These are phyloP conservation scores for Panus rudis DNA, from an alignment of 768 basidiomycete genomes.

Conservation along the genomic window DNA sequence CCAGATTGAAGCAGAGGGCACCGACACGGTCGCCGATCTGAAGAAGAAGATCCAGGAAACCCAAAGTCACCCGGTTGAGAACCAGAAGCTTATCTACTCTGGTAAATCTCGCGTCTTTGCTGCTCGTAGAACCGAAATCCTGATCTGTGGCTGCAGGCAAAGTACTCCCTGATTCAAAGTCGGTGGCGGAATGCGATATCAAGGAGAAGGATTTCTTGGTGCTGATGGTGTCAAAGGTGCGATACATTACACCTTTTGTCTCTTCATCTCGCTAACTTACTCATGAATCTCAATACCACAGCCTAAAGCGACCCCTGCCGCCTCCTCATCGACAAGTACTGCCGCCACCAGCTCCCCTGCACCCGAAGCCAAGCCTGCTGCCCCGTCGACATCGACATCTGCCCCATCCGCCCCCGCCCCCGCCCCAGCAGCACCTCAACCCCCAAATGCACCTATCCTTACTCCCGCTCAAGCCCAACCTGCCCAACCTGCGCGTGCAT, in stretches of 20 bases:
- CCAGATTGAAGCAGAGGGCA: conserved; percentile 71
- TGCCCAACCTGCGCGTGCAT: conserved; percentile 24
- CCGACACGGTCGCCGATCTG: conserved; percentile 68
- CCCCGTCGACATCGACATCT: conserved; percentile 27
- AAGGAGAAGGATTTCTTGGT: conserved; percentile 99
- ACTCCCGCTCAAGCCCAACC: conserved; percentile 25
- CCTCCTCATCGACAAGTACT: conserved; percentile 27
- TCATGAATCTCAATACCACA: conserved; percentile 16
- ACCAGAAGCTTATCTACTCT: conserved; percentile 93
- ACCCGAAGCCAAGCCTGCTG: conserved; percentile 22
- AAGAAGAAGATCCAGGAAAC: conserved; percentile 77
- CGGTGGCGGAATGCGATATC: conserved; percentile 80
- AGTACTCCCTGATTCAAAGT: conserved; percentile 83
- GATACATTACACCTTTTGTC: conserved; percentile 8
- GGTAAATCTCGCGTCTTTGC: conserved; percentile 40
- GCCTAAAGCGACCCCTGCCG: conserved; percentile 44
- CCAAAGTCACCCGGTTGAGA: conserved; percentile 66
- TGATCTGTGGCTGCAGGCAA: conserved; percentile 52
- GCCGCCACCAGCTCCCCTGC: conserved; percentile 27
- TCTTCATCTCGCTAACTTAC: neutral
- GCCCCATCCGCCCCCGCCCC: conserved; percentile 28
- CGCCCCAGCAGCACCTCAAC: conserved; percentile 28
- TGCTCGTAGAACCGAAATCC: conserved; percentile 3
- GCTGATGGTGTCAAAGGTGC: conserved; percentile 96
- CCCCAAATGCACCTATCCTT: conserved; percentile 28